Evolutionary conservation across 208 protist genomes (phyloP), one percentile per base, ranked within the genome.

Genomic region (Trypanosoma melophagium): DNA sequence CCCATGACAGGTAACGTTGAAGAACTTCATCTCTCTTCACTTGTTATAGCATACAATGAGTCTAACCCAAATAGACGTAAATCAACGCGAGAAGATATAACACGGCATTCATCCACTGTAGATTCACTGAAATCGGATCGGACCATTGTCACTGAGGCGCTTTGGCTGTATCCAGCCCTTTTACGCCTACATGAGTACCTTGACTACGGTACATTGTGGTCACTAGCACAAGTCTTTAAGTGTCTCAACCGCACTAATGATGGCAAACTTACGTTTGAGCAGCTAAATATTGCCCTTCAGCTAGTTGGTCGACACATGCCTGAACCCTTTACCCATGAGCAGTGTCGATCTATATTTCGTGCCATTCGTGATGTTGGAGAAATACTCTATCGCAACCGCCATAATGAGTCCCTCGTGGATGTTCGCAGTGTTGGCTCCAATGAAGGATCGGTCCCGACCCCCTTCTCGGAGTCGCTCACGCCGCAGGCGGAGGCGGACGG

Each of bases 121-220:
- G 5, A 22, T 24, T n/a, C 52, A 8, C 13, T 13, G 0, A 4
- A 45, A 2, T 10, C 16, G 10, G 19, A 35, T 25, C 22, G 64
- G 0, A 63, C 77, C 16, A 53, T 53, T 3, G 38, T 38, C 3
- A 45, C 41, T 44, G 58, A 76, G 51, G 58, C 69, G 28, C 77
- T 79, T 35, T 93, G 87, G 87, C 50, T 93, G 1, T 93, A 80
- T 66, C 80, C 81, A 10, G 73, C 75, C 3, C 68, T 89, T 28
- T 61, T 88, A 42, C 80, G 72, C 9, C 55, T 93, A 25, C 83
- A 89, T 68, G 81, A 85, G 58, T 70, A 77, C 40, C 74, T 92
- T 44, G 62, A 62, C 59, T 72, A 71, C 40, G 81, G 74, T 25
- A 63, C 74, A 8, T 57, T 68, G 40, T 28, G 40, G 24, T 71